Evolutionary conservation across 2,329 filamentous ascomycete genomes (phyloP).

Genomic region (Alternaria atra): DNA sequence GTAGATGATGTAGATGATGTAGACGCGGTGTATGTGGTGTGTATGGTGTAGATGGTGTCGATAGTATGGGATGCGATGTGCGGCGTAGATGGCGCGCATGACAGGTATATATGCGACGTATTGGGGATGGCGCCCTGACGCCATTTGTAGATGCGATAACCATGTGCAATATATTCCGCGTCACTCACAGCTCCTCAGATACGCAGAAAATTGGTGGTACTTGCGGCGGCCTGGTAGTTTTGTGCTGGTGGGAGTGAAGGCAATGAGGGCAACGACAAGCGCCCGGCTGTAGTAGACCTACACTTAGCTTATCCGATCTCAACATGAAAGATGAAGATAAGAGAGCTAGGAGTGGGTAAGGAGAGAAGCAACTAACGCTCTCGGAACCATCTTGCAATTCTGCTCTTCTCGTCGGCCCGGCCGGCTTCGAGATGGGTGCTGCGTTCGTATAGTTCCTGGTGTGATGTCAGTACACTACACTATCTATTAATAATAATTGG

Average conservation of each 20-base stretch:
- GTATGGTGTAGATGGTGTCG: not conserved
- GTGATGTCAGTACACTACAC: conserved; percentile 13
- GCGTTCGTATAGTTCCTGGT: conserved; percentile 66
- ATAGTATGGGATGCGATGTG: not conserved
- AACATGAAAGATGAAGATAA: conserved; percentile 19
- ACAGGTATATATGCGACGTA: not conserved
- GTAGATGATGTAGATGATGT: not conserved
- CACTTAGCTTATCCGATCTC: conserved; percentile 37
- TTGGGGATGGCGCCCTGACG: not conserved
- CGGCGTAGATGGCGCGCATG: not conserved
- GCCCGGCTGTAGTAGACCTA: conserved; percentile 29
- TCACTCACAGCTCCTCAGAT: conserved; percentile 19
- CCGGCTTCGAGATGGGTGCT: conserved; percentile 62
- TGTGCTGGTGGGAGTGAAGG: conserved; percentile 34
- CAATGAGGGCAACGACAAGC: conserved; percentile 37
- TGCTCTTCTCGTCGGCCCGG: conserved; percentile 57
- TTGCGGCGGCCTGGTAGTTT: conserved; percentile 36
- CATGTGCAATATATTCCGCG: not conserved
- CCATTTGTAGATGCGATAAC: not conserved
- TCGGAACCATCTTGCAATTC: conserved; percentile 58
- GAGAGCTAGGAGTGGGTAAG: conserved; percentile 13
- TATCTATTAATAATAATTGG: no score
- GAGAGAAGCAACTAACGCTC: conserved; percentile 53
- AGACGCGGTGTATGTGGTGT: not conserved
- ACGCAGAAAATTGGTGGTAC: conserved; percentile 32